Evolutionary conservation across 2,329 filamentous ascomycete genomes (phyloP).

Genomic region (Alternaria sp.): DNA sequence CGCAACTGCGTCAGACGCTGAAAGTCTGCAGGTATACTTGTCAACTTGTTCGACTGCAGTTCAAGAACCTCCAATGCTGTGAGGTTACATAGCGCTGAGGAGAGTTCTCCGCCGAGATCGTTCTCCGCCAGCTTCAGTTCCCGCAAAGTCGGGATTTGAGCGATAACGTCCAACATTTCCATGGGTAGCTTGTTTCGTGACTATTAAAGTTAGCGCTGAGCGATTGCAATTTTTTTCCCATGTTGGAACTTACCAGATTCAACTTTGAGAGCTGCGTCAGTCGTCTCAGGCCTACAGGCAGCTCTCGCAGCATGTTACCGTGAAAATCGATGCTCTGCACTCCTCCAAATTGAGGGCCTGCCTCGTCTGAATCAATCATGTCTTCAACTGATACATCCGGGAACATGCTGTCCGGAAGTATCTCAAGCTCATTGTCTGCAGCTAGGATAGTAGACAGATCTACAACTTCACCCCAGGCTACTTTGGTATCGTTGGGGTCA

Average conservation of each 20-base stretch:
- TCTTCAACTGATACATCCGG: slow-evolving; percentile 70
- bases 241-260: slow-evolving; percentile 70
- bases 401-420: slow-evolving; percentile 77
- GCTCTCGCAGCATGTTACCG: slow-evolving; percentile 75
- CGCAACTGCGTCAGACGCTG: slow-evolving; percentile 74
- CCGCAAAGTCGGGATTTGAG: slow-evolving; percentile 74
- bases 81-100: slow-evolving; percentile 69
- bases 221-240: not conserved
- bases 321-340: slow-evolving; percentile 85
- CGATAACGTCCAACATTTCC: slow-evolving; percentile 74
- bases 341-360: slow-evolving; percentile 80
- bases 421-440: slow-evolving; percentile 86
- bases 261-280: slow-evolving; percentile 78
- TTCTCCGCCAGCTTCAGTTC: slow-evolving; percentile 77
- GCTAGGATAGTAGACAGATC: slow-evolving; percentile 85
- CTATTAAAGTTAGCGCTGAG: slow-evolving; percentile 52
- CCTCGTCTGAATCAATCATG: slow-evolving; percentile 68
- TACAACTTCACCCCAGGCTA: slow-evolving; percentile 89
- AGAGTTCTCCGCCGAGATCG: slow-evolving; percentile 55
- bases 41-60: slow-evolving; percentile 80
- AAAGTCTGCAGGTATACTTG: slow-evolving; percentile 72
- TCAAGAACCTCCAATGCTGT: slow-evolving; percentile 80
- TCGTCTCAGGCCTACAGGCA: slow-evolving; percentile 79
- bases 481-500: slow-evolving; percentile 67
- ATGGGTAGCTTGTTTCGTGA: slow-evolving; percentile 83